A percentile compares a stretch with the other conserved stretches of the same genome.
phyloP scores from a whole-genome alignment of 306 rosid genomes.

The Lupinus albus region DNA sequence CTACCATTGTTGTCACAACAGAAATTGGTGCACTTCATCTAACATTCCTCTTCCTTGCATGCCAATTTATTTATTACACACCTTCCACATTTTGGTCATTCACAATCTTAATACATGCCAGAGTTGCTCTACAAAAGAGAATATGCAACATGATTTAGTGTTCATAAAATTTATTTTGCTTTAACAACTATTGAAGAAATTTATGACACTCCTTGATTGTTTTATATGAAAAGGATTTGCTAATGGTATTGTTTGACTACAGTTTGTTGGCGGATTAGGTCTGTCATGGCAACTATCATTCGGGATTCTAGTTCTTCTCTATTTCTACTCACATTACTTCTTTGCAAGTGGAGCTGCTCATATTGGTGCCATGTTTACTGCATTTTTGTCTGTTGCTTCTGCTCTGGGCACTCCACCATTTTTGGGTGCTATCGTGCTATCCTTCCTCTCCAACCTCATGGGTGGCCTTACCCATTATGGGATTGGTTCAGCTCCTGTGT shows the following conservation, averaged over 20 bases:
- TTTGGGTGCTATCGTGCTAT: constrained; percentile 83
- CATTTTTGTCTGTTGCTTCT: constrained; percentile 88
- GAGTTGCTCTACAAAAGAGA: neutral
- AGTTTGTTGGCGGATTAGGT: constrained; percentile 97
- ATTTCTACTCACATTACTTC: constrained; percentile 97
- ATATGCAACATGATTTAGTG: constrained; percentile 4
- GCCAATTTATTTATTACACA: neutral
- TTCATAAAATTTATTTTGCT: constrained; percentile 26
- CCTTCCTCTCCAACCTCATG: constrained; percentile 97
- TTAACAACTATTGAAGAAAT: constrained; percentile 13
- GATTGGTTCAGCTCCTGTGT: constrained; percentile 94
- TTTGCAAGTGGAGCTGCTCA: constrained; percentile 99
- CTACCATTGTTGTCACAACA: neutral
- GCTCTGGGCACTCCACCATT: constrained; percentile 96
- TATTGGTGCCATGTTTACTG: constrained; percentile 99
- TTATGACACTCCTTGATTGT: constrained; percentile 8
- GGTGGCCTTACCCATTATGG: constrained; percentile 99
- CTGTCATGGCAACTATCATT: constrained; percentile 94
- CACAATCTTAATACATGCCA: neutral
- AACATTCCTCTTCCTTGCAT: neutral
- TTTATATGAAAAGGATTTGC: constrained; percentile 22
- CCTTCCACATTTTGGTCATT: constrained; percentile 20
- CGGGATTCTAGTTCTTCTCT: constrained; percentile 92
- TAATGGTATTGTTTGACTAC: constrained; percentile 43
- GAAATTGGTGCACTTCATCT: neutral